A percentile compares a stretch with the other conserved stretches of the same genome.
Evolutionary conservation across 202 grass and related monocot genomes (phyloP).

Genomic region (Dendrocalamus latiflorus): DNA sequence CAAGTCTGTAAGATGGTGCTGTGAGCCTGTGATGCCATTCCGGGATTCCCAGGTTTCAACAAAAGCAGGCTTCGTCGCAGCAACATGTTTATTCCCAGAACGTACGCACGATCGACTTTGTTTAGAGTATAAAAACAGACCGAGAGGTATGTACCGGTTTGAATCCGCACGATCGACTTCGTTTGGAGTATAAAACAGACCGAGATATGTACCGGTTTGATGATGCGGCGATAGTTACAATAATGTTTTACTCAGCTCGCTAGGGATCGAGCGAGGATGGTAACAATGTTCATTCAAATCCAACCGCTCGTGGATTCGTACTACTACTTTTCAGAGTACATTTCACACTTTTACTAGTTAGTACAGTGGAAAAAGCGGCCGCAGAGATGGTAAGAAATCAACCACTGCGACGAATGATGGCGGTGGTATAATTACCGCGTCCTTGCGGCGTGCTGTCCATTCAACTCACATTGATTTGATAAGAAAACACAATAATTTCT

Average conservation of each 20-base stretch:
- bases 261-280: background rate
- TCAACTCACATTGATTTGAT: background rate
- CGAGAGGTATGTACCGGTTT: background rate
- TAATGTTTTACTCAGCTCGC: background rate
- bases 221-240: background rate
- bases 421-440: background rate
- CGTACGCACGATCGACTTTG: background rate
- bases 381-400: constrained; percentile 18
- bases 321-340: background rate
- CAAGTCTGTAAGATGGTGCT: background rate
- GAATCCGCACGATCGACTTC: background rate
- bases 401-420: background rate
- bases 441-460: constrained; percentile 29
- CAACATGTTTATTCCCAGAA: background rate
- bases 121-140: background rate
- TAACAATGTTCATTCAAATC: background rate
- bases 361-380: background rate
- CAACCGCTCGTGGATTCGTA: background rate
- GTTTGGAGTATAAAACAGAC: background rate
- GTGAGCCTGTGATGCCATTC: background rate
- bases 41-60: background rate
- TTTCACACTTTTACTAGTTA: background rate
- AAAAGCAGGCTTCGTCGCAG: background rate
- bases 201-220: too few relatives aligned
- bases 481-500: background rate